Evolutionary conservation across 257 asterid genomes (phyloP), one percentile per base, ranked within the genome.

Genomic region (Verbascum thapsus): DNA sequence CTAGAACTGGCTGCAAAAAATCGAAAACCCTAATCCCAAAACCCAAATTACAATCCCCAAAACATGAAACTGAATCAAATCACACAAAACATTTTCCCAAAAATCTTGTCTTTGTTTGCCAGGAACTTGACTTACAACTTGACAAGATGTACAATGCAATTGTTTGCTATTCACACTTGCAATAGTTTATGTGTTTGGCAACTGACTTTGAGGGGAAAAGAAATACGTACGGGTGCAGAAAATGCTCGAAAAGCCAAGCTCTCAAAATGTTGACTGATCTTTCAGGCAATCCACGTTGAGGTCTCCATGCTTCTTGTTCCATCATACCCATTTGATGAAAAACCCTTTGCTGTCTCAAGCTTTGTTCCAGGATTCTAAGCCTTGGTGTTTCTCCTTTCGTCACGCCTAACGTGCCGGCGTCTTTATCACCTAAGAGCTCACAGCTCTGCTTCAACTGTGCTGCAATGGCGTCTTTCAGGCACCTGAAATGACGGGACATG

Each of bases 251-350:
- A 70, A 94, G 98, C 99, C 99, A 94, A 41, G 99, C 95, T 64
- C 99, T 72, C 62, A 94, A 76, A 48, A 88, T 83, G 79, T 87
- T 94, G 61, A 94, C 98, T 0, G 99, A 94, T 4, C 98, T 77
- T 68, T 90, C 98, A n/a, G 99, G 99, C 72, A 94, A 47, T 0
- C 99, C 99, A 26, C 99, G 53, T 47, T 90, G 99, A 2, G 99
- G 99, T 64, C 99, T 57, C 99, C 99, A 94, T 0, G 98, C 99
- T 71, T 90, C 98, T 64, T 94, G 99, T 47, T 94, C 98, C 95
- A 88, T 84, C 88, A 88, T 84, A 2, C 99, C 99, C 94, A 94
- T 94, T 59, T 94, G 99, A 50, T 88, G 95, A 35, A 90, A 84
- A 0, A 91, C 95, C 12, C 95, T 58, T 50, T 94, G 99, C 30